Percentiles rank a stretch among this genome's conserved stretches.
These are phyloP conservation scores for Neurospora cerealis DNA, from an alignment of 495 filamentous ascomycete species.

Conservation along the genomic window DNA sequence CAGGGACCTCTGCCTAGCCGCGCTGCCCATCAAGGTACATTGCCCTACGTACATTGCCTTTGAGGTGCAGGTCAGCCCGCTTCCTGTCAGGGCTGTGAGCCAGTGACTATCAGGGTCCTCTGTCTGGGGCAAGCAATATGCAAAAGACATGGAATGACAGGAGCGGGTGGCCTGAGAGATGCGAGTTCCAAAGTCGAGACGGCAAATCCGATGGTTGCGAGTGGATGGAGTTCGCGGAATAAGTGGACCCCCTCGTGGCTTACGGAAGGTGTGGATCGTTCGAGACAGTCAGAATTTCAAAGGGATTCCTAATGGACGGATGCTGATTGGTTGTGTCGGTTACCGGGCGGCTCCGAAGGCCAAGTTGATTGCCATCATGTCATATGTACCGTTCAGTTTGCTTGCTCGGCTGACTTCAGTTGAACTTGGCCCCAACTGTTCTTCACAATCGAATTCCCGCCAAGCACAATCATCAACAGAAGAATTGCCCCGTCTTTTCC, in stretches of 20 bases:
- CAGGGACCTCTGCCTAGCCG: not conserved
- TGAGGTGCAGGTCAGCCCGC: not conserved
- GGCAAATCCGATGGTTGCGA: not conserved
- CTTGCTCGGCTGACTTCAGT: conserved; percentile 10
- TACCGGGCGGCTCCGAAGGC: conserved; percentile 20
- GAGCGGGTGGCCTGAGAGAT: not conserved
- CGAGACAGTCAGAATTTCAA: not conserved
- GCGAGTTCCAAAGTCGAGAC: not conserved
- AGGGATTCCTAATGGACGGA: conserved; percentile 19
- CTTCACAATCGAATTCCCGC: not conserved
- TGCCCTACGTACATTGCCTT: not conserved
- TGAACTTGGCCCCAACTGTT: not conserved
- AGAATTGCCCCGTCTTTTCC: not conserved
- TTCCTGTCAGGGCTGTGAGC: not conserved
- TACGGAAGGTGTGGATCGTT: not conserved
- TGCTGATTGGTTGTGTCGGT: conserved; percentile 31
- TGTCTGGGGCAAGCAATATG: not conserved
- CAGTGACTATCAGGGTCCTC: not conserved
- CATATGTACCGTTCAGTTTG: conserved; percentile 9
- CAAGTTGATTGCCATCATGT: conserved; percentile 26
- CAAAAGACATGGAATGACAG: not conserved
- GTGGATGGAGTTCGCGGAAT: not conserved
- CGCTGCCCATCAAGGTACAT: not conserved
- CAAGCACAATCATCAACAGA: not conserved
- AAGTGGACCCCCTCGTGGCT: not conserved